Evolutionary conservation across 108 stramenopile species (phyloP).

Genomic region (Fistulifera pelliculosa): DNA sequence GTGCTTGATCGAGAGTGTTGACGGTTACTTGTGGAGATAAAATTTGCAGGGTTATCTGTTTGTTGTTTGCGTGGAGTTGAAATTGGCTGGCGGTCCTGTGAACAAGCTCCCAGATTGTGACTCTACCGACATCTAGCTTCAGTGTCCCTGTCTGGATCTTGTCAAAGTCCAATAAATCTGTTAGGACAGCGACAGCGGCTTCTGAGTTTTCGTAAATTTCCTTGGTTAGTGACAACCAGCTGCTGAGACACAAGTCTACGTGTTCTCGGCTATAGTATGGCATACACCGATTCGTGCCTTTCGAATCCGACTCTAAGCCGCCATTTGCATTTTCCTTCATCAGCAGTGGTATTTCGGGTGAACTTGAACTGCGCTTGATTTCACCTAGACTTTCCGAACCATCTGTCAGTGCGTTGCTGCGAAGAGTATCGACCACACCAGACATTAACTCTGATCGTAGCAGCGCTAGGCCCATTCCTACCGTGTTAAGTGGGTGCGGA

Average conservation of each 20-base stretch:
- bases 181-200: slow-evolving; percentile 33
- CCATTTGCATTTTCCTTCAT: neutral
- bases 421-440: neutral
- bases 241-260: no score
- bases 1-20: neutral
- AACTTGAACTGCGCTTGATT: neutral
- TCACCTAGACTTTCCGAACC: neutral
- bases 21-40: neutral
- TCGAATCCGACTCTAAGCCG: neutral
- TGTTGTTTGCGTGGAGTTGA: slow-evolving; percentile 16
- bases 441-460: slow-evolving; percentile 19
- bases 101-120: slow-evolving; percentile 14
- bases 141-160: slow-evolving; percentile 26
- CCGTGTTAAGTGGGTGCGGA: slow-evolving; percentile 41
- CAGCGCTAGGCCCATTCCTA: slow-evolving; percentile 37
- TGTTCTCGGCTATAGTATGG: no score
- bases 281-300: neutral
- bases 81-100: slow-evolving; percentile 17
- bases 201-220: slow-evolving; percentile 21
- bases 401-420: neutral
- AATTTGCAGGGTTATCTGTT: slow-evolving; percentile 2
- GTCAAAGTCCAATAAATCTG: slow-evolving; percentile 40
- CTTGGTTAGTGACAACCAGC: slow-evolving; percentile 2
- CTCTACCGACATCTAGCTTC: slow-evolving; percentile 17
- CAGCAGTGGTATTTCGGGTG: no score